Conservation (phyloP, 768 basidiomycete genomes). For the Gymnopilus junonius region DNA sequence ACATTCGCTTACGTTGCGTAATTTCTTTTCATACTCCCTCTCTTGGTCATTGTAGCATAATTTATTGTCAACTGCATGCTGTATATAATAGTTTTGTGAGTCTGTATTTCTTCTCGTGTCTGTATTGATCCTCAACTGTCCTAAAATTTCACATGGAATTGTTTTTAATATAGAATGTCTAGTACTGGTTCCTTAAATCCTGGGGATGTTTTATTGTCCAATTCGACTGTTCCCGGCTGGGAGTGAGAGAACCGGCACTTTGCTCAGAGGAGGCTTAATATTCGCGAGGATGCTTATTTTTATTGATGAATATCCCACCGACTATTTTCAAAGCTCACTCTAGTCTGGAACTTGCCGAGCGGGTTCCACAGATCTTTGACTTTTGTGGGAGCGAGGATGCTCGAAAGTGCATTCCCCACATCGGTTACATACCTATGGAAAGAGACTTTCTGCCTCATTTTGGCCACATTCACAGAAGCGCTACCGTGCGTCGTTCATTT, state of each 20-base stretch:
- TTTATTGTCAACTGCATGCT: conserved; percentile 20
- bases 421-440: conserved; percentile 8
- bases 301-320: neutral
- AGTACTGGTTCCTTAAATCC: neutral
- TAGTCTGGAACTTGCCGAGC: conserved; percentile 9
- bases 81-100: conserved; percentile 24
- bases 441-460: conserved; percentile 12
- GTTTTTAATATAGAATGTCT: conserved; percentile 7
- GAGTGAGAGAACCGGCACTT: conserved; percentile 1
- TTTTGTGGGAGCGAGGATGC: conserved; percentile 11
- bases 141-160: conserved; percentile 1
- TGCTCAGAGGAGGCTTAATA: neutral
- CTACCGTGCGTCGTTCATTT: conserved; percentile 7
- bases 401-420: conserved; percentile 3
- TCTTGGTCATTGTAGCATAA: conserved; percentile 16
- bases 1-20: conserved; percentile 84
- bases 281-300: conserved; percentile 4
- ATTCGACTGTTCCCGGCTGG: neutral
- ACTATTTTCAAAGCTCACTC: neutral
- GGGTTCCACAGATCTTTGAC: conserved; percentile 6
- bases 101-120: conserved; percentile 6
- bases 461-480: conserved; percentile 8
- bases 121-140: neutral
- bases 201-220: neutral
- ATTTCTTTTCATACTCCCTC: conserved; percentile 22